Percentiles rank a stretch among this genome's conserved stretches.
Evolutionary conservation across 352 stramenopile species (phyloP).

Genomic region (Globisporangium spinosum): DNA sequence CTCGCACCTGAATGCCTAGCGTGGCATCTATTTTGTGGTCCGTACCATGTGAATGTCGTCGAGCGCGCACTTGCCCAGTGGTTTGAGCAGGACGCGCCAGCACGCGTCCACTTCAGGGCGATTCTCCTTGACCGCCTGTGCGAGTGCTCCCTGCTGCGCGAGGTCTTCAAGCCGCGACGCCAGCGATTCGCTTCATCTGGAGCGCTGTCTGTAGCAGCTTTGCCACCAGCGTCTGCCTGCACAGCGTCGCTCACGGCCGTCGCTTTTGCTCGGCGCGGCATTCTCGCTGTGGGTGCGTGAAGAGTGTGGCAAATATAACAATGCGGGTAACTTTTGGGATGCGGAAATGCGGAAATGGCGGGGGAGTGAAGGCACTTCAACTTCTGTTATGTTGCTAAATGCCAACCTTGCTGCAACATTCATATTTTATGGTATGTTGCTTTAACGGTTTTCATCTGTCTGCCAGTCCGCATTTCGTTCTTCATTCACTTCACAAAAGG

Average conservation of each 20-base stretch:
- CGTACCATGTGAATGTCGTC: slow-evolving; percentile 71
- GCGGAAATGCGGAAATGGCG: background rate
- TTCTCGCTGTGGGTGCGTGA: background rate
- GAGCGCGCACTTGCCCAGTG: slow-evolving; percentile 47
- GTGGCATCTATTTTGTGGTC: background rate
- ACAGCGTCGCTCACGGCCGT: background rate
- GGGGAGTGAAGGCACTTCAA: slow-evolving; percentile 5
- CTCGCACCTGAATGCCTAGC: background rate
- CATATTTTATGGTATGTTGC: background rate
- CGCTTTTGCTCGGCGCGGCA: slow-evolving; percentile 12
- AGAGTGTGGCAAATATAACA: background rate
- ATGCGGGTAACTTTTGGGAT: background rate
- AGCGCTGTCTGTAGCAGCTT: background rate
- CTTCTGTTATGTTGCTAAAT: background rate
- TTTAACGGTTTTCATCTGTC: background rate
- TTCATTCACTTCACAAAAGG: background rate
- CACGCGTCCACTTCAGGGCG: slow-evolving; percentile 47
- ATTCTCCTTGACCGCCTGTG: slow-evolving; percentile 38
- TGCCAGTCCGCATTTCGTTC: background rate
- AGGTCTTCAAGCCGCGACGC: slow-evolving; percentile 45
- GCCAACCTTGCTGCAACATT: background rate
- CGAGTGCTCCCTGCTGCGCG: slow-evolving; percentile 36
- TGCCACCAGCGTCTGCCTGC: background rate
- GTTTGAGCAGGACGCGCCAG: slow-evolving; percentile 52
- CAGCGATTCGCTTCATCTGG: slow-evolving; percentile 20